phyloP scores from a whole-genome alignment of 805 yeast genomes.

The Hanseniaspora jakobsenii region DNA sequence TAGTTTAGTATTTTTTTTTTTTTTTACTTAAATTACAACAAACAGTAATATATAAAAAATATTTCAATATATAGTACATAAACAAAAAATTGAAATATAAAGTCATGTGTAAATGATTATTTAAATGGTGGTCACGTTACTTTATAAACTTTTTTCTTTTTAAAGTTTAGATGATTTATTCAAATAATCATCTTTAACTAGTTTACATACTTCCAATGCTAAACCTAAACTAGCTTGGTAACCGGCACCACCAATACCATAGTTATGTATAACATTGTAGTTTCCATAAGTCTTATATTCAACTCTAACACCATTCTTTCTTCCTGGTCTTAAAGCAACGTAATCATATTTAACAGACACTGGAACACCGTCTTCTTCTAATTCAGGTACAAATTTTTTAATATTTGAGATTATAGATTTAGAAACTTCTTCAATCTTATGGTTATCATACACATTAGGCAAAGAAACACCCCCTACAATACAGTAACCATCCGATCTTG shows the following conservation, averaged over 20 bases:
- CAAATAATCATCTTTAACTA: constrained; percentile 26
- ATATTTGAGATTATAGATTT: constrained; percentile 40
- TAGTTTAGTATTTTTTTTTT: no score
- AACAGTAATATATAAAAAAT: no score
- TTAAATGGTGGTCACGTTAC: no score
- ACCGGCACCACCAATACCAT: constrained; percentile 69
- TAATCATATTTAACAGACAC: constrained; percentile 20
- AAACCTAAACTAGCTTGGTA: constrained; percentile 62
- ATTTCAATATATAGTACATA: no score
- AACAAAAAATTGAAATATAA: no score
- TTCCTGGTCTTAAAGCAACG: constrained; percentile 52
- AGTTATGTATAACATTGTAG: constrained; percentile 41
- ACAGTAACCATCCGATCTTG: constrained; percentile 64
- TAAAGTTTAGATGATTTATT: constrained; percentile 3
- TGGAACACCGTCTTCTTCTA: constrained; percentile 15
- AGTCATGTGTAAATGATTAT: no score
- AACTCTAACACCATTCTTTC: constrained; percentile 48
- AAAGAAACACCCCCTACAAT: constrained; percentile 46
- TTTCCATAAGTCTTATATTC: constrained; percentile 29
- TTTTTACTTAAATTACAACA: no score
- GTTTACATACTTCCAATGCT: constrained; percentile 35
- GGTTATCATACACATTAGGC: constrained; percentile 26
- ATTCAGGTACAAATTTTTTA: constrained; percentile 23
- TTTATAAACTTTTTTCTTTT: no score
- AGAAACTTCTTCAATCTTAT: constrained; percentile 35